Conservation (phyloP, 495 filamentous ascomycete genomes). For the Hyaloscypha finlandica region DNA sequence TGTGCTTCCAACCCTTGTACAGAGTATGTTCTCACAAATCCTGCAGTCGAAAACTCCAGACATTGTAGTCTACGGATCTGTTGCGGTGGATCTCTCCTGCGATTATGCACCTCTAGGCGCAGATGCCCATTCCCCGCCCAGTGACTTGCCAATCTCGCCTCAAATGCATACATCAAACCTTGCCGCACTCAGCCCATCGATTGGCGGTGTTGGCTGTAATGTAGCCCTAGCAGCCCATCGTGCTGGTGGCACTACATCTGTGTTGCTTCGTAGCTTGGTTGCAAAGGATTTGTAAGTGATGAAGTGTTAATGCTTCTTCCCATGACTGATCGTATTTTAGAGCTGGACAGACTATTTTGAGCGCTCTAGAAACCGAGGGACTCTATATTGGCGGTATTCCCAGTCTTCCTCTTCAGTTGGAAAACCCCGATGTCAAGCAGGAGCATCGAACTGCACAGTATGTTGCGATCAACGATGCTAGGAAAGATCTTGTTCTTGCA, state of each 20-base stretch:
- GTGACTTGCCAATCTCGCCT: constrained; percentile 42
- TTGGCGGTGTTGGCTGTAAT: constrained; percentile 96
- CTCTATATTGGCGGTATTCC: constrained; percentile 66
- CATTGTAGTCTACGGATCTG: constrained; percentile 84
- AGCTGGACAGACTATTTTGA: constrained; percentile 69
- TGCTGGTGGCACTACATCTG: constrained; percentile 41
- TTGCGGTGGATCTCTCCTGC: constrained; percentile 87
- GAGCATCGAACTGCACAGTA: constrained; percentile 77
- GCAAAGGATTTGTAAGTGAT: constrained; percentile 65
- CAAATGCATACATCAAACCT: constrained; percentile 83
- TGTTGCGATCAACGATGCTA: constrained; percentile 80
- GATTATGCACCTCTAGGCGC: constrained; percentile 59
- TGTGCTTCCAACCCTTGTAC: background rate
- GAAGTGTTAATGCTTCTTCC: constrained; percentile 8
- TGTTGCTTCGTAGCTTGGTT: constrained; percentile 73
- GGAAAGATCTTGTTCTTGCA: constrained; percentile 78
- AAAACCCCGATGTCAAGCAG: too few species aligned
- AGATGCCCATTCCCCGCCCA: background rate
- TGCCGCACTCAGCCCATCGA: constrained; percentile 71
- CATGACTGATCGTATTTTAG: constrained; percentile 28
- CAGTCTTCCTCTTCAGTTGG: constrained; percentile 41
- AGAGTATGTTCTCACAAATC: background rate
- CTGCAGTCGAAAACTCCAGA: constrained; percentile 38
- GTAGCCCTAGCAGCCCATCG: constrained; percentile 76
- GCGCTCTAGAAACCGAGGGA: constrained; percentile 58